Evolutionary conservation across 2,329 filamentous ascomycete genomes (phyloP).

Genomic region (Neofusicoccum umdonicola): DNA sequence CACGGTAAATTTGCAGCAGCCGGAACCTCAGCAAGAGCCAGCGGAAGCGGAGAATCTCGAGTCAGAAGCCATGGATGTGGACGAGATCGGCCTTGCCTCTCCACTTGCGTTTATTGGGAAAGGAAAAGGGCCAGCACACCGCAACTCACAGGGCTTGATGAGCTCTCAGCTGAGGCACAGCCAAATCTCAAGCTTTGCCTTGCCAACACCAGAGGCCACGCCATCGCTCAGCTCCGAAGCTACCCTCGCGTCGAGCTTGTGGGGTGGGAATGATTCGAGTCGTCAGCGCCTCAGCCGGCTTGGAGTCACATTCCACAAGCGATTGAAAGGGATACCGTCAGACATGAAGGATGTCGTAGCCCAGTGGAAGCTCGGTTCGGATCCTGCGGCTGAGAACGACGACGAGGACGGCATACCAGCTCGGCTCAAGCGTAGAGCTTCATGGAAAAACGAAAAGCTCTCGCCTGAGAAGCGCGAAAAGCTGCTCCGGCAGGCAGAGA

Average conservation of each 20-base stretch:
- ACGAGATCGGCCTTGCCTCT: conserved; percentile 22
- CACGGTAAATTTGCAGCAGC: conserved; percentile 18
- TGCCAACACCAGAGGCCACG: conserved; percentile 22
- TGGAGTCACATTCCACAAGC: conserved; percentile 21
- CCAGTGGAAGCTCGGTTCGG: conserved; percentile 41
- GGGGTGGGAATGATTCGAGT: not conserved
- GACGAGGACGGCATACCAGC: not conserved
- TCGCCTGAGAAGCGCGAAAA: conserved; percentile 38
- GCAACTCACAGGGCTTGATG: not conserved
- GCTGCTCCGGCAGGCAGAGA: conserved; percentile 38
- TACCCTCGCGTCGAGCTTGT: conserved; percentile 4
- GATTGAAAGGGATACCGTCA: conserved; percentile 27
- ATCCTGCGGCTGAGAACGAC: conserved; percentile 25
- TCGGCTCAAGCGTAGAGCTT: conserved; percentile 25
- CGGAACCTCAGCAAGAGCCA: conserved; percentile 4
- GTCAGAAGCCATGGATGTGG: not conserved
- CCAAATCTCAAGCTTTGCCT: conserved; percentile 3
- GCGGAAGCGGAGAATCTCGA: not conserved
- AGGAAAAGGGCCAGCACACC: conserved; percentile 2
- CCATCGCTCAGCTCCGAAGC: conserved; percentile 22
- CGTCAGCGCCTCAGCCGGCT: not conserved
- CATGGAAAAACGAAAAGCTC: conserved; percentile 32
- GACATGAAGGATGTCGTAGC: conserved; percentile 37
- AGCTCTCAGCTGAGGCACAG: not conserved
- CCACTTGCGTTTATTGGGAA: conserved; percentile 25